These are phyloP conservation scores for Infundibulicybe gibba DNA, from an alignment of 768 basidiomycete genomes.

Conservation along the genomic window DNA sequence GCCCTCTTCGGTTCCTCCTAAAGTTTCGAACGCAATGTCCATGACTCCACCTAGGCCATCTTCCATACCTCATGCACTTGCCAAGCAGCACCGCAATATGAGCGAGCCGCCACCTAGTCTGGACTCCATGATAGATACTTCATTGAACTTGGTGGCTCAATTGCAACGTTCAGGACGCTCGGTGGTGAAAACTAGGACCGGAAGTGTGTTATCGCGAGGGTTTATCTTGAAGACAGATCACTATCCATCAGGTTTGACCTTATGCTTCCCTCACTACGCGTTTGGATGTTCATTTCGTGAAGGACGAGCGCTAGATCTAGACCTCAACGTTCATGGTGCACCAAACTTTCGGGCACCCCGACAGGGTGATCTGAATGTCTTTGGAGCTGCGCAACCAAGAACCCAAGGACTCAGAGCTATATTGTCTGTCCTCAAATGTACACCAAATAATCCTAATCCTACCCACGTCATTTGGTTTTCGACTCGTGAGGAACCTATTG, in stretches of 20 bases:
- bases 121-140: constrained; percentile 15
- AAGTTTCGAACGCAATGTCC: no score
- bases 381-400: constrained; percentile 93
- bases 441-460: constrained; percentile 58
- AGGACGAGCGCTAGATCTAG: constrained; percentile 89
- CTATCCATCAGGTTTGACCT: constrained; percentile 62
- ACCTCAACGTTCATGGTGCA: constrained; percentile 89
- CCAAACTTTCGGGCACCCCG: constrained; percentile 91
- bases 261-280: constrained; percentile 5
- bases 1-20: no score
- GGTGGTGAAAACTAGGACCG: constrained; percentile 78
- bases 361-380: constrained; percentile 81
- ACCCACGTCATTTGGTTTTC: constrained; percentile 93
- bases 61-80: constrained; percentile 7
- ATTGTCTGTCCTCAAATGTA: constrained; percentile 75
- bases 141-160: constrained; percentile 59
- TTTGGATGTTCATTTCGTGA: neutral
- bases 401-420: constrained; percentile 89
- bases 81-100: constrained; percentile 6
- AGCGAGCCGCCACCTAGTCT: constrained; percentile 10
- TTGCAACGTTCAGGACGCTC: constrained; percentile 66
- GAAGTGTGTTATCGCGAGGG: constrained; percentile 81
- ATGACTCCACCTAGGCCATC: neutral
- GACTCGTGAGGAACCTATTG: constrained; percentile 92
- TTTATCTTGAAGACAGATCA: constrained; percentile 95